Evolutionary conservation across 2,329 filamentous ascomycete genomes (phyloP).

Genomic region (Aureobasidium sp.): DNA sequence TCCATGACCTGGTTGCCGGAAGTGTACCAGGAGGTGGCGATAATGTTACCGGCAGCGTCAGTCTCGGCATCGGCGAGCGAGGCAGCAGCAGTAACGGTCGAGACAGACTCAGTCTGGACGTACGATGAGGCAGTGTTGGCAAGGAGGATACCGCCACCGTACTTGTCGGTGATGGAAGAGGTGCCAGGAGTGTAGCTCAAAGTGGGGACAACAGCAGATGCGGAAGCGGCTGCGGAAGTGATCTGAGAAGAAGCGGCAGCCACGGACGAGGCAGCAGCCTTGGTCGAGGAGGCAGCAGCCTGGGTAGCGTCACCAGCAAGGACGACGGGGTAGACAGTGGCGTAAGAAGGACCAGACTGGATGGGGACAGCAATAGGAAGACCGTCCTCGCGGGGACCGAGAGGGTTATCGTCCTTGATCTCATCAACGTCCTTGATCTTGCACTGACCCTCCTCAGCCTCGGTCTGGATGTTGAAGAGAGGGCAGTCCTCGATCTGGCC

Average conservation of each 20-base stretch:
- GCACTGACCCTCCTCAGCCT: conserved; percentile 50
- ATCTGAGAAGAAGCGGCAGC: conserved; percentile 10
- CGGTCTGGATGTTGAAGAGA: conserved; percentile 61
- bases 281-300: neutral
- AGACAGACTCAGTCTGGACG: conserved; percentile 9
- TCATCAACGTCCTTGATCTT: conserved; percentile 49
- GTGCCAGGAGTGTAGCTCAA: conserved; percentile 27
- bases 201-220: conserved; percentile 23
- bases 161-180: conserved; percentile 23
- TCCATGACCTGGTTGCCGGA: conserved; percentile 36
- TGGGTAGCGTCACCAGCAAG: conserved; percentile 20
- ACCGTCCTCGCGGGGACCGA: conserved; percentile 40
- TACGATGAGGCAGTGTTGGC: conserved; percentile 14
- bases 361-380: conserved; percentile 60
- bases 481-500: conserved; percentile 67
- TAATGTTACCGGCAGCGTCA: conserved; percentile 18
- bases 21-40: conserved; percentile 35
- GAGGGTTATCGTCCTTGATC: conserved; percentile 52
- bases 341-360: conserved; percentile 37
- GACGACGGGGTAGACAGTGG: conserved; percentile 25
- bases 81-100: conserved; percentile 20
- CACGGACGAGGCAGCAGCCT: conserved; percentile 15
- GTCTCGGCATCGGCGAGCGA: conserved; percentile 16
- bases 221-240: conserved; percentile 8
- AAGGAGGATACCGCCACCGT: conserved; percentile 28